phyloP scores from a whole-genome alignment of 805 yeast species.

The Cyberlindnera saturnus region DNA sequence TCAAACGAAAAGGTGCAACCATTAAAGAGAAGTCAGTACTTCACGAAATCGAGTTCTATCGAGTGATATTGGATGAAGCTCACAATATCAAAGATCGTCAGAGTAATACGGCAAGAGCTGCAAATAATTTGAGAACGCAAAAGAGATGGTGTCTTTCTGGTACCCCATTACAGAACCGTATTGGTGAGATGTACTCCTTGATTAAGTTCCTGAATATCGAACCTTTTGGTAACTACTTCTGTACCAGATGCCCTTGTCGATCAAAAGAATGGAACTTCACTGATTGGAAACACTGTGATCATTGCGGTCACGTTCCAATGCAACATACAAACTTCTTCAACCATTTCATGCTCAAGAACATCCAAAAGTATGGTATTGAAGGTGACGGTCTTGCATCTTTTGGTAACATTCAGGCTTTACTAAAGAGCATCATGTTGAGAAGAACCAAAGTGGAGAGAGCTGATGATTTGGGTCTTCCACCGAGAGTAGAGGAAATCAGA shows the following conservation, averaged over 20 bases:
- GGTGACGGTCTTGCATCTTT: conserved; percentile 81
- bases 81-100: conserved; percentile 95
- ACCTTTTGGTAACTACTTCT: conserved; percentile 86
- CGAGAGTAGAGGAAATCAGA: conserved; percentile 85
- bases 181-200: conserved; percentile 93
- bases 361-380: conserved; percentile 76
- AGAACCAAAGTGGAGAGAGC: conserved; percentile 96
- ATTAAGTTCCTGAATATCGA: conserved; percentile 76
- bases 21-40: conserved; percentile 72
- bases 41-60: conserved; percentile 68
- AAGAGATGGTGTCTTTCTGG: conserved; percentile 93
- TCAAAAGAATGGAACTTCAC: conserved; percentile 81
- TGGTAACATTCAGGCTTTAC: conserved; percentile 62
- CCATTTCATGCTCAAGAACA: conserved; percentile 91
- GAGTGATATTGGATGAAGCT: conserved; percentile 93
- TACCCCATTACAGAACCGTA: conserved; percentile 92
- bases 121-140: conserved; percentile 61
- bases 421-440: conserved; percentile 82
- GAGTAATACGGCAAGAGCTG: conserved; percentile 90
- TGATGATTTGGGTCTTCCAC: conserved; percentile 96
- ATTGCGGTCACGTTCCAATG: conserved; percentile 91
- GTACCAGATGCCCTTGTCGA: conserved; percentile 87
- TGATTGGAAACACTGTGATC: conserved; percentile 77
- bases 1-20: conserved; percentile 61
- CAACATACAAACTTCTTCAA: conserved; percentile 92